These are phyloP conservation scores for Neurospora tetraspora DNA, from an alignment of 495 filamentous ascomycete genomes.

Conservation along the genomic window DNA sequence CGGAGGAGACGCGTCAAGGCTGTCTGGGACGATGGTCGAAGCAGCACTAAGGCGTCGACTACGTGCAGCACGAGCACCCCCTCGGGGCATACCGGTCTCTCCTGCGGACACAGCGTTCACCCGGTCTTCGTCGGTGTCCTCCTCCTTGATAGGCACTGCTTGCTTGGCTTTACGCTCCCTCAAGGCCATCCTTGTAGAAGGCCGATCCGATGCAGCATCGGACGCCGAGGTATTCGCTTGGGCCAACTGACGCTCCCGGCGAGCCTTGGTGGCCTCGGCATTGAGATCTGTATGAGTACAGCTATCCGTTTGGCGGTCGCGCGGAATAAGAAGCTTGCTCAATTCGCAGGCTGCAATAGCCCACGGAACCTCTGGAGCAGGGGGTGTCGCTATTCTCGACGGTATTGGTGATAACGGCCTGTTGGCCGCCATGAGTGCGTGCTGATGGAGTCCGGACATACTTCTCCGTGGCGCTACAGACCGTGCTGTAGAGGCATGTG, in stretches of 20 bases:
- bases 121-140: slow-evolving; percentile 44
- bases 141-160: slow-evolving; percentile 34
- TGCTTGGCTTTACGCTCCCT: slow-evolving; percentile 54
- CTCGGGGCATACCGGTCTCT: neutral
- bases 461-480: slow-evolving; percentile 48
- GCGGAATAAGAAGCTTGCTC: slow-evolving; percentile 72
- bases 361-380: slow-evolving; percentile 75
- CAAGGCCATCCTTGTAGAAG: slow-evolving; percentile 56
- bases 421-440: neutral
- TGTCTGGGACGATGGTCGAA: slow-evolving; percentile 24
- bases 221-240: slow-evolving; percentile 20
- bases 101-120: slow-evolving; percentile 19
- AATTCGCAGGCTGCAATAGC: slow-evolving; percentile 69
- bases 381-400: slow-evolving; percentile 42
- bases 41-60: slow-evolving; percentile 30
- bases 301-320: slow-evolving; percentile 57
- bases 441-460: slow-evolving; percentile 19
- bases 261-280: slow-evolving; percentile 48
- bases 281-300: slow-evolving; percentile 67
- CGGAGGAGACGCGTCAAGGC: slow-evolving; percentile 5
- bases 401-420: slow-evolving; percentile 13
- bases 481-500: slow-evolving; percentile 70
- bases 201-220: slow-evolving; percentile 22
- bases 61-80: neutral
- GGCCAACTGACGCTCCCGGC: slow-evolving; percentile 50